Base-by-base conservation (phyloP, 2,329 filamentous ascomycete genomes). In the Beauveria bassiana region DNA sequence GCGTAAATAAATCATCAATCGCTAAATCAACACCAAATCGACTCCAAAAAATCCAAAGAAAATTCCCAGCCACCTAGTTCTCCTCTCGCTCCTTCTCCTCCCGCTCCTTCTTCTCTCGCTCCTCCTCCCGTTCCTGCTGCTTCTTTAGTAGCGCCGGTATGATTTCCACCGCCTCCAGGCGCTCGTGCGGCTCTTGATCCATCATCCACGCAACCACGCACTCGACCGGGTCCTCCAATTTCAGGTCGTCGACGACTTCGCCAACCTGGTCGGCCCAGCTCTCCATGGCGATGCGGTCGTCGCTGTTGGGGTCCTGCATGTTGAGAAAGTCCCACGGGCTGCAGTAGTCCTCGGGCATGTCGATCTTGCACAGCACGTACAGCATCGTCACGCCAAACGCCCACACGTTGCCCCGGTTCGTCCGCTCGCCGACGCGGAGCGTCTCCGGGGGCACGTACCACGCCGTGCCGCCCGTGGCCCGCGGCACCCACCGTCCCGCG, bases 401-500 rank as follows among this genome's bases (percentile, higher is more conserved):
- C 61, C 31, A 64, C 5, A 65, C 49, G 38, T 63, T 62, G 40
- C 59, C 52, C n/a, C 26, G 42, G 28, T 16, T 2, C 18, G 56
- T 54, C 34, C 59, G 51, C 10, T 14, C 9, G 22, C 59, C 51
- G 14, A 22, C n/a, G 1, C 24, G 6, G 20, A 34, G 14, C n/a
- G 31, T 24, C 38, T 61, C 59, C 18, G 59, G 59, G 16, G 59
- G 43, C 5, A 61, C 12, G 43, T 61, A 61, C 59, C 59, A 61
- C 10, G 59, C 45, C 43, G 59, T 56, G 52, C 59, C 59, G 51
- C 59, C 59, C 2, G 50, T 28, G 5, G 16, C 4, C 7, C 14
- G 18, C 3, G 73, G 75, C 12, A 72, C 70, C 7, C 72, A 69
- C 50, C 73, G 73, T 43, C 66, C 68, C n/a, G 5, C 2, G 34